Percentiles rank a stretch among this genome's conserved stretches.
Conservation (phyloP, 768 basidiomycete genomes). For the Boletus pseudopeckii region DNA sequence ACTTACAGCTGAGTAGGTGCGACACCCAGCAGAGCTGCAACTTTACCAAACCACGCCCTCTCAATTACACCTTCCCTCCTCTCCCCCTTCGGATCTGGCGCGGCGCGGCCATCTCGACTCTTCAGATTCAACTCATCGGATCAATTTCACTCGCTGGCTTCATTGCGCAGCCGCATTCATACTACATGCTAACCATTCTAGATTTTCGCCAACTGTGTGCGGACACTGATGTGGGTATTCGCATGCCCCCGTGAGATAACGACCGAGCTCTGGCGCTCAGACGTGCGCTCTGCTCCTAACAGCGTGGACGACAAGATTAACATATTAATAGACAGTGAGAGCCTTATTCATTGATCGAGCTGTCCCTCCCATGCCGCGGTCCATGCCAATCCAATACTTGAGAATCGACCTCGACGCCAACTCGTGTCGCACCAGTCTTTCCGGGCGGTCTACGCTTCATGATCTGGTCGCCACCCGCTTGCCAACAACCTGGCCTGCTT, state of each 20-base stretch:
- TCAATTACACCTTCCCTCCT: constrained; percentile 7
- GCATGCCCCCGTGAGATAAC: neutral
- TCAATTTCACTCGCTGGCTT: neutral
- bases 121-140: constrained; percentile 8
- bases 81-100: neutral
- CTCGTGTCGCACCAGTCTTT: neutral
- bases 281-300: neutral
- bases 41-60: constrained; percentile 29
- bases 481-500: neutral
- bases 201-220: neutral
- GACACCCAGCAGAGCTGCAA: constrained; percentile 6
- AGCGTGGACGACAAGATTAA: constrained; percentile 3
- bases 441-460: neutral
- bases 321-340: constrained; percentile 1
- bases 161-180: neutral
- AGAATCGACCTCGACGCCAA: neutral
- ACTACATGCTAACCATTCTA: neutral
- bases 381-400: neutral
- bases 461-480: neutral
- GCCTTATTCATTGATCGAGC: neutral
- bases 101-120: constrained; percentile 10
- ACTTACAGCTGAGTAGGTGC: constrained; percentile 14
- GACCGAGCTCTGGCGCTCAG: neutral
- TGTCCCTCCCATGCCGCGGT: constrained; percentile 1
- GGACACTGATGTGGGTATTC: neutral